Conservation (phyloP, 169 alveolate genomes). For the Neospora caninum region DNA sequence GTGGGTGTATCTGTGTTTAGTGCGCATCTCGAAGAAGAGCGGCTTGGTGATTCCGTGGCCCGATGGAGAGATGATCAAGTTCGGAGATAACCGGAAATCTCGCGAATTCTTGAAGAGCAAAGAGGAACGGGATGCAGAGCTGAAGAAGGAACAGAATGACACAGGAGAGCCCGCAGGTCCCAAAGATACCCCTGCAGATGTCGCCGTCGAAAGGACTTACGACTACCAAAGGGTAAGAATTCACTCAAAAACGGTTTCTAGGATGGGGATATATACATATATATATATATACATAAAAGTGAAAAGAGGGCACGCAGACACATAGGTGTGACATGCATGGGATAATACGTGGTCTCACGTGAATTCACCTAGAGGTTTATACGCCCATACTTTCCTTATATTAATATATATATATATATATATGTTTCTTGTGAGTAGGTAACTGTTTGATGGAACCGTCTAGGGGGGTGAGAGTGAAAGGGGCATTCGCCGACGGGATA, state of each 20-base stretch:
- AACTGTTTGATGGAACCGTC: too few species aligned
- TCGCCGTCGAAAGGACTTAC: constrained; percentile 46
- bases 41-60: constrained; percentile 55
- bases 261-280: neutral
- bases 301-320: too few species aligned
- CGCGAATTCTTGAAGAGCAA: constrained; percentile 20
- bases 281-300: too few species aligned
- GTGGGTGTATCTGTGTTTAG: neutral
- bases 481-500: too few species aligned
- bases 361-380: too few species aligned
- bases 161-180: neutral
- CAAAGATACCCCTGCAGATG: constrained; percentile 46
- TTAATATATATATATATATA: too few species aligned
- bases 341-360: too few species aligned
- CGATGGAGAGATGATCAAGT: neutral
- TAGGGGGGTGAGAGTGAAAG: too few species aligned
- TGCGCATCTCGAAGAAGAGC: constrained; percentile 38
- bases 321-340: too few species aligned
- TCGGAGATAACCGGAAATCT: constrained; percentile 20
- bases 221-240: constrained; percentile 30
- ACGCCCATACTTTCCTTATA: too few species aligned
- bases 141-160: constrained; percentile 35
- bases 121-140: constrained; percentile 12
- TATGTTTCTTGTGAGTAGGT: too few species aligned
- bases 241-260: neutral